Evolutionary conservation across 768 basidiomycete genomes (phyloP).

Genomic region (Amanita jacksonii): DNA sequence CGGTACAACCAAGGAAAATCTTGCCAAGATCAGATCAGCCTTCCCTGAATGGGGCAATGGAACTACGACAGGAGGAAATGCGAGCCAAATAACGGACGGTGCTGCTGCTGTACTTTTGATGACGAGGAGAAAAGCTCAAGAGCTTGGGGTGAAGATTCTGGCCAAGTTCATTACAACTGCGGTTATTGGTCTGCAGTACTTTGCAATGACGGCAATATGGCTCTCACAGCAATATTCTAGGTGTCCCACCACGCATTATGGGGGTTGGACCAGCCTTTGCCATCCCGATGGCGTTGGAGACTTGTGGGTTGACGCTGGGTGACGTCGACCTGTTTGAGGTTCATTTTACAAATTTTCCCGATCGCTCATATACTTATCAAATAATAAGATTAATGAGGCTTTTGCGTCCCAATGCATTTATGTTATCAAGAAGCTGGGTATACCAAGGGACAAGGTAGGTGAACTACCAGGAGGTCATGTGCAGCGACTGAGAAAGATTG

Average conservation of each 20-base stretch:
- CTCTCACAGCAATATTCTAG: constrained; percentile 21
- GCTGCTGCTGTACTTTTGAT: constrained; percentile 77
- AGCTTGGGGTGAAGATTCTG: constrained; percentile 61
- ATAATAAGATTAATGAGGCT: constrained; percentile 75
- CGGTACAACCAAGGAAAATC: constrained; percentile 57
- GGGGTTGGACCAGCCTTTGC: constrained; percentile 80
- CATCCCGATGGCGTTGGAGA: constrained; percentile 67
- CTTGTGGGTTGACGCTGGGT: constrained; percentile 50
- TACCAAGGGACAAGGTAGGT: constrained; percentile 30
- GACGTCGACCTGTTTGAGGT: constrained; percentile 82
- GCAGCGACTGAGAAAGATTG: not conserved
- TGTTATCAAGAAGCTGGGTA: constrained; percentile 51
- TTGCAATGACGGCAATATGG: not conserved
- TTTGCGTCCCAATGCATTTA: constrained; percentile 83
- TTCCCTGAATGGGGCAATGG: constrained; percentile 77
- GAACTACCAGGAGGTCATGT: not conserved
- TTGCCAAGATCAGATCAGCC: constrained; percentile 59
- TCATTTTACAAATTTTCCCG: constrained; percentile 8
- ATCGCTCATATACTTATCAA: not conserved
- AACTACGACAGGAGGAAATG: constrained; percentile 78
- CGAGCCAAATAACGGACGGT: constrained; percentile 79
- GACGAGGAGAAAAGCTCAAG: constrained; percentile 71
- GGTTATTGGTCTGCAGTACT: constrained; percentile 40
- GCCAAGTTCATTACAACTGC: constrained; percentile 72
- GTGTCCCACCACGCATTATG: constrained; percentile 77